phyloP scores from a whole-genome alignment of 192 early-diverging fungal genomes.

The Rhizophlyctis rosea region DNA sequence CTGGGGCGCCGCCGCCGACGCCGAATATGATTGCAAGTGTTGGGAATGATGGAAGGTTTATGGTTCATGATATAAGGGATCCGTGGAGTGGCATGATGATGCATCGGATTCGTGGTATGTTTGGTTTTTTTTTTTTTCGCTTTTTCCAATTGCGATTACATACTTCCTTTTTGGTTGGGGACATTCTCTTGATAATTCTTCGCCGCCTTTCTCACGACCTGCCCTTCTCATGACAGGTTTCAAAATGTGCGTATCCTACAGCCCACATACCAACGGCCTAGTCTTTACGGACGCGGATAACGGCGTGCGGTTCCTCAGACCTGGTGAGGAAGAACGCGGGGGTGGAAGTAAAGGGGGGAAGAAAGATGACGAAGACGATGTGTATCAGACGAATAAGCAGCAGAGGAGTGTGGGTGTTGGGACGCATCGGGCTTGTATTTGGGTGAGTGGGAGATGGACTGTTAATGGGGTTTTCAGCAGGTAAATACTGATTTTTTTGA shows the following conservation, averaged over 20 bases:
- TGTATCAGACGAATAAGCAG: background rate
- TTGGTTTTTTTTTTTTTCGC: slow-evolving; percentile 11
- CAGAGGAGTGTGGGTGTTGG: slow-evolving; percentile 1
- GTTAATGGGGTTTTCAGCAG: no score
- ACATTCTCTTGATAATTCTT: no score
- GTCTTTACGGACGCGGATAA: slow-evolving; percentile 29
- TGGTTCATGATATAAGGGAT: slow-evolving; percentile 32
- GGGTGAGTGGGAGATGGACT: slow-evolving; percentile 23
- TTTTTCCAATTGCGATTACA: no score
- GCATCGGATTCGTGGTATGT: slow-evolving; percentile 30
- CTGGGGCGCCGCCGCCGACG: background rate
- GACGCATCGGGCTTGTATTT: slow-evolving; percentile 16
- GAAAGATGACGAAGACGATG: slow-evolving; percentile 12
- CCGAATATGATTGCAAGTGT: slow-evolving; percentile 10
- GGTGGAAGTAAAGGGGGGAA: background rate
- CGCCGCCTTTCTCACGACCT: no score
- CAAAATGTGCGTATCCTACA: no score
- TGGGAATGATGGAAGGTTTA: slow-evolving; percentile 31
- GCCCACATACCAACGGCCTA: slow-evolving; percentile 15
- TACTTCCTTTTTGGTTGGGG: no score
- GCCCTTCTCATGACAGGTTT: slow-evolving; percentile 1
- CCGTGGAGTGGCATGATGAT: slow-evolving; percentile 19
- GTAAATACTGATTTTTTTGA: no score
- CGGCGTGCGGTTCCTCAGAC: slow-evolving; percentile 23
- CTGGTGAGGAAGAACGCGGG: slow-evolving; percentile 20